A percentile compares a stretch with the other conserved stretches of the same genome.
Evolutionary conservation across 1,139 yeast genomes (phyloP).

Genomic region (Debaryomyces singareniensis): DNA sequence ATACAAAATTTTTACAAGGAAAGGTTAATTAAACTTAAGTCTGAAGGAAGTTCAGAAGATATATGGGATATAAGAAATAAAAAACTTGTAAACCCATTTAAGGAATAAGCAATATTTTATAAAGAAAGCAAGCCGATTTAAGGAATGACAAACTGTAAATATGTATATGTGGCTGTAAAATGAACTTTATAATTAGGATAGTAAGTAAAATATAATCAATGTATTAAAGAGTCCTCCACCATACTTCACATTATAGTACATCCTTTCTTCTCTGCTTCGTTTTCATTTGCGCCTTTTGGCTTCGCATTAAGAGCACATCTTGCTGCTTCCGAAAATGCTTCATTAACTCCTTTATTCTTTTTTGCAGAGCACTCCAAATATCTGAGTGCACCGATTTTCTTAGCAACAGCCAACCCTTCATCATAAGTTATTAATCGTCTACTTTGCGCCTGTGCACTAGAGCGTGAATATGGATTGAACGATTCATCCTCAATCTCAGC

Average conservation of each 20-base stretch:
- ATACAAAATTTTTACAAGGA: constrained; percentile 69
- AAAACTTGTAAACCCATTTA: constrained; percentile 21
- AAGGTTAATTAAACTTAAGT: constrained; percentile 53
- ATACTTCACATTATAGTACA: constrained; percentile 32
- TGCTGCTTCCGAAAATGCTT: constrained; percentile 95
- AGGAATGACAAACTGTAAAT: too few relatives aligned
- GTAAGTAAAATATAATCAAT: too few relatives aligned
- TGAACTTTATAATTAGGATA: too few relatives aligned
- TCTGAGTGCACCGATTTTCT: constrained; percentile 75
- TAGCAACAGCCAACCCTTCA: constrained; percentile 57
- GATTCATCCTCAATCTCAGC: constrained; percentile 33
- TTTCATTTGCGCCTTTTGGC: constrained; percentile 66
- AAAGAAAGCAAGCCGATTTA: too few relatives aligned
- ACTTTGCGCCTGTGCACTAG: constrained; percentile 32
- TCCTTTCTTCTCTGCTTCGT: constrained; percentile 37
- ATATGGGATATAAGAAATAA: constrained; percentile 60
- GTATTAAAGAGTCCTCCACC: too few relatives aligned
- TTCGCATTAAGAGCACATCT: constrained; percentile 90
- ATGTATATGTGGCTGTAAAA: too few relatives aligned
- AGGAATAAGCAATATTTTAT: constrained; percentile 7
- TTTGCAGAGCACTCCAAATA: constrained; percentile 93
- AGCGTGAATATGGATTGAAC: constrained; percentile 25
- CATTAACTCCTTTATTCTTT: constrained; percentile 90
- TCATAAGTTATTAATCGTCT: constrained; percentile 44
- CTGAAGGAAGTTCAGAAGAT: constrained; percentile 72